Base-by-base conservation (phyloP, 805 yeast species). In the Starmerella tilneyi region DNA sequence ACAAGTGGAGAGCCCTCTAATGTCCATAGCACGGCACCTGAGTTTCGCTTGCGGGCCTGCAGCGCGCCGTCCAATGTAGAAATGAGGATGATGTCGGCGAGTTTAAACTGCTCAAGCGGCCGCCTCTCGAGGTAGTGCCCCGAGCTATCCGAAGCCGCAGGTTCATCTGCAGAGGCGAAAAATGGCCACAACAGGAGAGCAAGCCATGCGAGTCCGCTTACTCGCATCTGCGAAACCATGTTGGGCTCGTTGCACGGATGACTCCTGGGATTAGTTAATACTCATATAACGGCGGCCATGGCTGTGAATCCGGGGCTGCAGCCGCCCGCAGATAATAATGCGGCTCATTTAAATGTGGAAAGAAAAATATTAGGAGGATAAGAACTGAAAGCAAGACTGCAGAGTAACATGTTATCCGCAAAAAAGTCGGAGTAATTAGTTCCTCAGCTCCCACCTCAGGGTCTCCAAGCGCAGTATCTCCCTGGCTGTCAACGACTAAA, bases 51-150 rank as follows among this genome's bases (percentile, higher is more conserved):
- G 9, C 86, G 63, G 0, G 92, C 95, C 59, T 85, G 92, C 9
- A 88, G 61, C 23, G 82, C 79, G 1, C 96, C 97, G 57, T 89
- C 95, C 1, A 86, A 73, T 56, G 88, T 94, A 11, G 88, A 76
- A 0, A 84, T 76, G 4, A 86, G 62, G 2, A 88, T 59, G 9
- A 81, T 56, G 52, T 79, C 76, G 0, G 83, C 65, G 6, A 81
- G 63, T 22, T 57, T 56, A 68, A 74, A 76, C 49, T 74, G 76
- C 15, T 56, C 55, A 13, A 76, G 58, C 17, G 58, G 48, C 21
- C 61, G 55, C 19, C 23, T 47, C 27, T 45, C 36, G 23, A 55
- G 42, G 15, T 33, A 17, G 29, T 38, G 30, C 22, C 17, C 39
- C 17, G 32, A 6, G 26, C 29, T 13, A 11, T 35, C 28, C 20